Percentiles rank a stretch among this genome's conserved stretches.
Evolutionary conservation across 768 basidiomycete genomes (phyloP).

Genomic region (Candolleomyces eurysporus): DNA sequence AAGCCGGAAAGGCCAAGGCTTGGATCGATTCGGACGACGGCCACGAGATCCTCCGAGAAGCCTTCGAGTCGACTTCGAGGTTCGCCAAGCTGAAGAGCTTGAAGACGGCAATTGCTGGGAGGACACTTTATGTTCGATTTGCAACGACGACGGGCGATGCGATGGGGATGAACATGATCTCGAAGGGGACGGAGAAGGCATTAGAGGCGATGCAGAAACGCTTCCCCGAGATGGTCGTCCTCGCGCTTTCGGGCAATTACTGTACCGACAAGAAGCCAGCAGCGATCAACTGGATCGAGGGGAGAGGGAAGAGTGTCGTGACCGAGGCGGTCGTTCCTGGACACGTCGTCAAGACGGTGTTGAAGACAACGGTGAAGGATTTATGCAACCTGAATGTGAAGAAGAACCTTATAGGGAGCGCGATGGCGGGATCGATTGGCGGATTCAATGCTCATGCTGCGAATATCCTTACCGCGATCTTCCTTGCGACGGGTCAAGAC

Average conservation of each 20-base stretch:
- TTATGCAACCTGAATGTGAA: slow-evolving; percentile 89
- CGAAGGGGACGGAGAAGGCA: slow-evolving; percentile 97
- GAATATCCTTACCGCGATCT: slow-evolving; percentile 91
- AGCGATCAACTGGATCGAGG: slow-evolving; percentile 90
- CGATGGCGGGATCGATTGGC: slow-evolving; percentile 96
- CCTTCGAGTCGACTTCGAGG: slow-evolving; percentile 93
- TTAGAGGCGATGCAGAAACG: slow-evolving; percentile 71
- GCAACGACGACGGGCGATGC: slow-evolving; percentile 95
- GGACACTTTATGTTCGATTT: slow-evolving; percentile 91
- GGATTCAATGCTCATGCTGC: slow-evolving; percentile 52
- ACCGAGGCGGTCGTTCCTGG: slow-evolving; percentile 94
- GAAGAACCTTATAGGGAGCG: slow-evolving; percentile 97
- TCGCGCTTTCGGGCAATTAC: no score
- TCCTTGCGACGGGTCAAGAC: slow-evolving; percentile 96
- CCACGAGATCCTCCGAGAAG: slow-evolving; percentile 66
- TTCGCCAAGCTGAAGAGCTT: slow-evolving; percentile 74
- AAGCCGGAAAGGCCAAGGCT: slow-evolving; percentile 79
- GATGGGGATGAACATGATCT: slow-evolving; percentile 99
- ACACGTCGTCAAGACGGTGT: slow-evolving; percentile 78
- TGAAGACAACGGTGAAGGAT: slow-evolving; percentile 95
- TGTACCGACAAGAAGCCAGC: no score
- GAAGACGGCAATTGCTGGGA: slow-evolving; percentile 62
- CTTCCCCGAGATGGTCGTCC: slow-evolving; percentile 88
- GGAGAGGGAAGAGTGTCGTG: slow-evolving; percentile 95
- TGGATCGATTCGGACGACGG: slow-evolving; percentile 88